Base-by-base conservation (phyloP, 2,329 filamentous ascomycete species). In the Phaeosphaeria sp. region DNA sequence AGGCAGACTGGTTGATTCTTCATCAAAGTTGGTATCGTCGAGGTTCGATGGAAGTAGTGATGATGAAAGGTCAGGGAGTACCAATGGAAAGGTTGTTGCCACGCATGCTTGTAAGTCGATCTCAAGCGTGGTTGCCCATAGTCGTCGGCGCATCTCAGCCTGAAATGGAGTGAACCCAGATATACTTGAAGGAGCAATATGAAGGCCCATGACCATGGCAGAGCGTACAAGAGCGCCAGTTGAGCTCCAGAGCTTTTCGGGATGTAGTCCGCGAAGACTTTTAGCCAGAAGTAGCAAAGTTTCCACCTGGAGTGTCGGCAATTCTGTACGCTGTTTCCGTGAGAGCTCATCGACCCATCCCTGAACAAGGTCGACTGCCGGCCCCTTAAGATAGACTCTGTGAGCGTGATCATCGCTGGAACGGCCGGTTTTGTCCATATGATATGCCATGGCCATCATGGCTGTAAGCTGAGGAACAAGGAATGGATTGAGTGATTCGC, bases 51-150 rank as follows among this genome's bases (percentile, higher is more conserved):
- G 21, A 3, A 66, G 46, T 20, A 53, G 47, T 33, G 48, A 50
- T 2, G 49, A 50, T 21, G 52, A 52, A 15, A 67, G 39, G 5
- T 66, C 60, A 18, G 64, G 58, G 18, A 59, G 46, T 18, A 63
- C 50, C 6, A 62, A 42, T n/a, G 67, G 64, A 58, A 66, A 64
- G 3, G 63, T 63, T 2, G 55, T 58, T 39, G 56, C 56, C 56
- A 70, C 63, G 1, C 66, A 68, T 17, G 63, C 54, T 50, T 72
- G 68, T 20, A 81, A 56, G 49, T 79, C 76, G 25, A 80, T 59
- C 57, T 82, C 78, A 11, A 81, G 55, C 9, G 81, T 75, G 0
- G 79, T 80, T n/a, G 74, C 72, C 80, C 80, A 82, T 3, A 81
- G 54, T n/a, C 79, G 72, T 18, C 79, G 75, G 17, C 79, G 77